phyloP scores from a whole-genome alignment of 805 yeast species.

The Torulaspora maleeae region DNA sequence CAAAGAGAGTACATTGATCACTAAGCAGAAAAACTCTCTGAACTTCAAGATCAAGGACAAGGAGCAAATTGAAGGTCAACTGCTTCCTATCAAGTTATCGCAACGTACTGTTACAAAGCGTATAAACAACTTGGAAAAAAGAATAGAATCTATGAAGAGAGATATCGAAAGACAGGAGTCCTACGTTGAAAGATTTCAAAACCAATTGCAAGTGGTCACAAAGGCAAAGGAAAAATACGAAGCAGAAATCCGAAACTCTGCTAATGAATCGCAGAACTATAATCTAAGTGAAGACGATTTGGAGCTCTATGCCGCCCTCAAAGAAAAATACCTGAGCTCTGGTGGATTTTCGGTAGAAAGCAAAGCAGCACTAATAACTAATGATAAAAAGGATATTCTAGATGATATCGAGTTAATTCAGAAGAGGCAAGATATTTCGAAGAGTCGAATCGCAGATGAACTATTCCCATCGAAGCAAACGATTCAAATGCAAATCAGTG shows the following conservation, averaged over 20 bases:
- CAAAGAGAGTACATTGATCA: constrained; percentile 41
- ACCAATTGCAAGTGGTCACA: constrained; percentile 45
- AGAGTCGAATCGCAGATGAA: constrained; percentile 34
- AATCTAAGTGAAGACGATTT: constrained; percentile 48
- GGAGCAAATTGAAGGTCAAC: constrained; percentile 42
- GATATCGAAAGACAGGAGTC: constrained; percentile 53
- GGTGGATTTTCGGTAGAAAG: constrained; percentile 59
- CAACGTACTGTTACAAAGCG: constrained; percentile 46
- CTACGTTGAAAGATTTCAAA: constrained; percentile 40
- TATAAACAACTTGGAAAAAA: constrained; percentile 42
- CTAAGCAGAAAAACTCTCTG: constrained; percentile 40
- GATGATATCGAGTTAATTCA: constrained; percentile 38
- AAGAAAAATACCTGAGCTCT: constrained; percentile 50
- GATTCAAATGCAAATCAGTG: constrained; percentile 30
- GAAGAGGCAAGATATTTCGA: constrained; percentile 36
- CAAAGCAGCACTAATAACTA: constrained; percentile 39
- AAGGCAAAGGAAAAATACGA: constrained; percentile 41
- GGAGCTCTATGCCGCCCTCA: constrained; percentile 52
- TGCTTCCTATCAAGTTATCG: constrained; percentile 62
- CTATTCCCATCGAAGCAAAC: constrained; percentile 35
- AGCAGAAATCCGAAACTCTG: constrained; percentile 29
- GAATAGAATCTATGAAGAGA: constrained; percentile 44
- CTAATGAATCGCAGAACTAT: constrained; percentile 31
- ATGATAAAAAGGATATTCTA: constrained; percentile 43
- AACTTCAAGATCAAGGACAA: constrained; percentile 37